phyloP scores from a whole-genome alignment of 495 filamentous ascomycete species.

The Rhypophila decipiens region DNA sequence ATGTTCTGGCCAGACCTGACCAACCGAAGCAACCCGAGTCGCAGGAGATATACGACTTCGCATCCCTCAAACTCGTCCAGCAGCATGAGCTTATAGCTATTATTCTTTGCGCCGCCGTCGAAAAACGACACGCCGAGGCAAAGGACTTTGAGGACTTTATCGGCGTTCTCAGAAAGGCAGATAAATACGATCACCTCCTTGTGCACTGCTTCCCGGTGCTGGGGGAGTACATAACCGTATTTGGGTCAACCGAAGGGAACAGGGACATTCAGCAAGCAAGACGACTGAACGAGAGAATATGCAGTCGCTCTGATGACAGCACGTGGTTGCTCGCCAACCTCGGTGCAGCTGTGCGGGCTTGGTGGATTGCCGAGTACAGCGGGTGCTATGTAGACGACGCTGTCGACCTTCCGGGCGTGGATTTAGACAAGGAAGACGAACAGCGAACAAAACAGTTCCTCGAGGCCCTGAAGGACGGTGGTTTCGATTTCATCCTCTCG shows the following conservation, averaged over 20 bases:
- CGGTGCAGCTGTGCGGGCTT: slow-evolving; percentile 64
- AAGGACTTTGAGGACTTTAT: slow-evolving; percentile 69
- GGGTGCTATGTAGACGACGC: slow-evolving; percentile 74
- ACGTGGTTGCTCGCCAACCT: slow-evolving; percentile 65
- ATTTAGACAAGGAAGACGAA: slow-evolving; percentile 56
- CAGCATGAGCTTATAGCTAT: slow-evolving; percentile 86
- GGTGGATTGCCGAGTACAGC: slow-evolving; percentile 91
- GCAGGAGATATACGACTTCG: slow-evolving; percentile 68
- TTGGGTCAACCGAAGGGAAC: slow-evolving; percentile 64
- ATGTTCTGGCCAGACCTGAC: slow-evolving; percentile 57
- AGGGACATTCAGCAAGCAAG: slow-evolving; percentile 56
- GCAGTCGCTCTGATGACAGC: slow-evolving; percentile 55
- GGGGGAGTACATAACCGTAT: slow-evolving; percentile 62
- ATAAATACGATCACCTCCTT: slow-evolving; percentile 61
- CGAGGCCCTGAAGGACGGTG: slow-evolving; percentile 78
- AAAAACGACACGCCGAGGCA: slow-evolving; percentile 59
- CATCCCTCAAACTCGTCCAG: slow-evolving; percentile 63
- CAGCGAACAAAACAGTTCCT: slow-evolving; percentile 64
- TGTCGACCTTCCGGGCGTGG: slow-evolving; percentile 43
- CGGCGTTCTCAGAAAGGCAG: slow-evolving; percentile 54
- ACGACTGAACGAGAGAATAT: slow-evolving; percentile 59
- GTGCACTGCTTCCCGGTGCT: slow-evolving; percentile 78
- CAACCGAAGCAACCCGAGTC: slow-evolving; percentile 54
- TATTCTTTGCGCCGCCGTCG: slow-evolving; percentile 68
- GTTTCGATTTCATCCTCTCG: slow-evolving; percentile 83